phyloP scores from a whole-genome alignment of 768 basidiomycete genomes.

The Rhodotorula graminis region DNA sequence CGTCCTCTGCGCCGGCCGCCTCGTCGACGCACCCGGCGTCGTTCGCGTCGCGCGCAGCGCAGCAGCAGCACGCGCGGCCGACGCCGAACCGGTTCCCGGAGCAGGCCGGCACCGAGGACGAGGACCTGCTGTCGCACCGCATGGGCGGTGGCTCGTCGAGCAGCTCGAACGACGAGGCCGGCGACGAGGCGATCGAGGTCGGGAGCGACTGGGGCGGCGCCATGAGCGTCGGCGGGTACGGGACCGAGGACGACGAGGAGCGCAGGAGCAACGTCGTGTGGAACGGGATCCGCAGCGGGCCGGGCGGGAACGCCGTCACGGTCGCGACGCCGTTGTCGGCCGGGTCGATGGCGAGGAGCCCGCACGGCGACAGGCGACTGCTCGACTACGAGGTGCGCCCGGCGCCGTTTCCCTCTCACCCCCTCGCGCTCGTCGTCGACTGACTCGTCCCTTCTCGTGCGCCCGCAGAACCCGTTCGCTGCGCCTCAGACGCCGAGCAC shows the following conservation, averaged over 20 bases:
- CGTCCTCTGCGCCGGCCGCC: background rate
- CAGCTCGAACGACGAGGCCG: slow-evolving; percentile 2
- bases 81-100: slow-evolving; percentile 38
- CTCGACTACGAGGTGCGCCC: slow-evolving; percentile 32
- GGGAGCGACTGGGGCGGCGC: slow-evolving; percentile 36
- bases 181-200: slow-evolving; percentile 7
- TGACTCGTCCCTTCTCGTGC: too few relatives aligned
- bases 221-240: slow-evolving; percentile 26
- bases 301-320: slow-evolving; percentile 1
- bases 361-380: slow-evolving; percentile 4
- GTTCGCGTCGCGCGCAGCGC: background rate
- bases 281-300: slow-evolving; percentile 36
- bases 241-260: slow-evolving; percentile 32
- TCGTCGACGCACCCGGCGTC: slow-evolving; percentile 2
- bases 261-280: slow-evolving; percentile 23
- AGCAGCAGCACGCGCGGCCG: background rate
- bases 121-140: slow-evolving; percentile 1
- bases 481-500: slow-evolving; percentile 28
- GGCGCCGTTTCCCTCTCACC: too few relatives aligned
- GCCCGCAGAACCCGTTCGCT: background rate
- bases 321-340: background rate
- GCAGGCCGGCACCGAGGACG: slow-evolving; percentile 6
- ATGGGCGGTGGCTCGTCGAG: background rate
- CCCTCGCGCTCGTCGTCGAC: too few relatives aligned
- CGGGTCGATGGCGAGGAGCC: slow-evolving; percentile 14